Evolutionary conservation across 306 rosid genomes (phyloP), one percentile per base, ranked within the genome.

Genomic region (Glycine tomentella): DNA sequence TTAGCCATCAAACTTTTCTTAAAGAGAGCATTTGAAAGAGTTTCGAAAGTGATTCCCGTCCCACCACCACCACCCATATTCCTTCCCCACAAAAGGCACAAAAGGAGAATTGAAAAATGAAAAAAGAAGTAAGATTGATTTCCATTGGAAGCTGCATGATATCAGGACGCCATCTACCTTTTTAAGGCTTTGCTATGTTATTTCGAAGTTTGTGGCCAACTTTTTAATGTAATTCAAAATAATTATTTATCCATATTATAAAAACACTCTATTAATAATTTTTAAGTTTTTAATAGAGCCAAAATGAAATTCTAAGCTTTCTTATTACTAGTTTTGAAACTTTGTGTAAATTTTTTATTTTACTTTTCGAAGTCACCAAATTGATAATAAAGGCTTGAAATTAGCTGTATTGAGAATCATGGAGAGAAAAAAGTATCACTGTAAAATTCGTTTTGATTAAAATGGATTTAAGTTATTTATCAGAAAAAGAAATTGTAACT

Each of bases 1-100:
- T 82, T 86, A 61, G 57, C 72, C 34, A 74, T 72, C 79, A 73
- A 78, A 46, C 73, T 74, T 77, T 82, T 59, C 44, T 16, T 49
- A 25, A 77, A 77, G 55, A 33, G 34, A 3, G 86, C 59, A 52
- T 16, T 77, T 57, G 31, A 56, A 77, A 63, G 75, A 48, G 77
- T 71, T 55, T 58, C 13, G 9, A 81, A 75, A 72, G 63, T 49
- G 77, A 49, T 81, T 77, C 77, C 55, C 57, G 16, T 65, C 79
- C 82, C 74, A 64, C 85, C 66, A 17, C 72, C 63, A 10, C 85
- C 17, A 46, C 12, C 50, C 78, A 59, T 75, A 58, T 69, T 69
- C 59, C 76, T 4, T 13, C 65, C 77, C 77, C 77, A 34, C 17
- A 14, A 63, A 63, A 55, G 64, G 31, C 77, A 34, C 17, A 14